Evolutionary conservation across 1,284 basidiomycete species (phyloP).

Genomic region (Trametes hirsuta): DNA sequence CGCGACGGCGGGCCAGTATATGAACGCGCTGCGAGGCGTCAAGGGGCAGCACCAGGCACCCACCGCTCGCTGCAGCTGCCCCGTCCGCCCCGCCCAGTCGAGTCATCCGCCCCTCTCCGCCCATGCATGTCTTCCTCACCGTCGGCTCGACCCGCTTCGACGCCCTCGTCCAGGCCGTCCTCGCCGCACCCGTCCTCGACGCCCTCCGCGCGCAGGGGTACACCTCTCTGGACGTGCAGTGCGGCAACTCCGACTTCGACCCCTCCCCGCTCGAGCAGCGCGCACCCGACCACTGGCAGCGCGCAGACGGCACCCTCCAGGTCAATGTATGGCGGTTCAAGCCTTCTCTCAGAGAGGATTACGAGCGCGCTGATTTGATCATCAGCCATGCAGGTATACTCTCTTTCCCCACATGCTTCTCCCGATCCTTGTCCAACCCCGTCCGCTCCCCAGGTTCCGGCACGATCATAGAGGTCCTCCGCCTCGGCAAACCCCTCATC

Average conservation of each 20-base stretch:
- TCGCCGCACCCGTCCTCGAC: slow-evolving; percentile 60
- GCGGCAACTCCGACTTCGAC: slow-evolving; percentile 54
- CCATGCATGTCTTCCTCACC: slow-evolving; percentile 78
- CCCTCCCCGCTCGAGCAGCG: slow-evolving; percentile 23
- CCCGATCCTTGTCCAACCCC: neutral
- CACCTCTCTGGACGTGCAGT: slow-evolving; percentile 68
- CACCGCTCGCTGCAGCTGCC: neutral
- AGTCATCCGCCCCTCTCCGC: slow-evolving; percentile 12
- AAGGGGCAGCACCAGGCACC: neutral
- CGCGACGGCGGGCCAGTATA: neutral
- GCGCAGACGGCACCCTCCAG: slow-evolving; percentile 44
- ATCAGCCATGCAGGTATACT: slow-evolving; percentile 89
- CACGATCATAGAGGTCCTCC: slow-evolving; percentile 88
- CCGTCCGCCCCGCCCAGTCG: slow-evolving; percentile 4
- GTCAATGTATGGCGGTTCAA: slow-evolving; percentile 78
- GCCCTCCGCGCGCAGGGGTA: slow-evolving; percentile 61
- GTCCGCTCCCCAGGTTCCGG: slow-evolving; percentile 73
- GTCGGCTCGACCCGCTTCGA: slow-evolving; percentile 93
- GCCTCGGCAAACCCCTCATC: slow-evolving; percentile 76
- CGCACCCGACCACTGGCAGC: slow-evolving; percentile 33
- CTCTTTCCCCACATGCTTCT: slow-evolving; percentile 8
- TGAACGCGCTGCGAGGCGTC: neutral
- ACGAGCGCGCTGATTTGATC: slow-evolving; percentile 72
- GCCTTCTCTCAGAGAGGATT: slow-evolving; percentile 66
- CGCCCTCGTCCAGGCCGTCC: slow-evolving; percentile 64